Base-by-base conservation (phyloP, 139 green algal species). In the Picochlorum sp. region DNA sequence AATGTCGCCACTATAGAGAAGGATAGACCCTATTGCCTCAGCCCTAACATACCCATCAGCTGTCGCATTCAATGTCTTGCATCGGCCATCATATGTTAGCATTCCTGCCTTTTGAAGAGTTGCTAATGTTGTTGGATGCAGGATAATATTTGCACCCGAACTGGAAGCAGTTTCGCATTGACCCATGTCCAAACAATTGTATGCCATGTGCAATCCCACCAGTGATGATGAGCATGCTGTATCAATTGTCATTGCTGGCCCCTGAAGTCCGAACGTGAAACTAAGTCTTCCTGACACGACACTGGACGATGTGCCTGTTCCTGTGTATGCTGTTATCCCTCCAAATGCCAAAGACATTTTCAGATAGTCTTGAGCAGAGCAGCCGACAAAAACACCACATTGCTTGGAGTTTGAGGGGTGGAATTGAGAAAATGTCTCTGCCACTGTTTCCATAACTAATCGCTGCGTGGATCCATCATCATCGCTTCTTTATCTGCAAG, bases 181-280 rank as follows among this genome's bases (percentile, higher is more conserved):
- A 13, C 65, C 58, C 2, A 58, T 18, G 7, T 23, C 23, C 26
- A 85, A 55, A 20, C 67, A 62, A 24, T 61, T 74, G 66, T 74
- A 51, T 10, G 85, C 83, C 28, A 92, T 62, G 70, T 85, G 67
- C 2, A 84, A 72, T 28, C 79, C 79, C 8, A 92, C 86, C 21
- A 96, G 75, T 16, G 85, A 90, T 6, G 88, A 92, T 16, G 88
- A 95, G 72, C 90, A 96, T 13, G 90, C 90, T 8, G 86, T 91
- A 69, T 86, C 79, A 13, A 86, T 69, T 23, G 62, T 70, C 3
- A 82, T 23, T 9, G 73, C 61, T 4, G 79, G 69, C 14, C 76
- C 72, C 1, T 59, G 59, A 21, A 84, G 66, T 37, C 78, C 78
- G 62, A 83, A 88, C 34, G 61, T 75, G 69, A 81, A 86, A 23